Base-by-base conservation (phyloP, 345 rosid species). In the Salix dunnii region DNA sequence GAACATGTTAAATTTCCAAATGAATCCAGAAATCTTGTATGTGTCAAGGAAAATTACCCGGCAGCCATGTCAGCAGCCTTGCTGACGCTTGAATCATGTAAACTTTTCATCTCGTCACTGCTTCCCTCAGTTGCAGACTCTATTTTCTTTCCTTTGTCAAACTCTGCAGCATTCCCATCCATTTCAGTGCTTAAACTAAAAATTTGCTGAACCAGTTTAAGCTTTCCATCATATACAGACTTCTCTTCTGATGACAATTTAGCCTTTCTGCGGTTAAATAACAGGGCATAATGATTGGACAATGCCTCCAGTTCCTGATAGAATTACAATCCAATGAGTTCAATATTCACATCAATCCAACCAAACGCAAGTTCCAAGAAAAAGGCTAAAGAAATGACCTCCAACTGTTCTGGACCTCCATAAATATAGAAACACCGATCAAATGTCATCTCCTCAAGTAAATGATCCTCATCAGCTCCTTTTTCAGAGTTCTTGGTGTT, bases 1-100 rank as follows among this genome's bases (percentile, higher is more conserved):
- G 49, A 3, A 14, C 49, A 46, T 14, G 17, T 46, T 12, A 46
- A 46, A 46, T 46, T 46, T 46, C 49, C 16, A 46, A 20, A 7
- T 35, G 46, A 17, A 38, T 8, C 9, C 25, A 31, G 28, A 67
- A 36, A 36, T 6, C 23, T 6, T 5, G 18, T 31, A 27, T 25
- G 36, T 6, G 23, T 23, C 35, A 35, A 70, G 79, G 20, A 13
- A 51, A 64, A 76, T 89, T 90, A 96, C 98, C 99, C 97, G 48
- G 92, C 88, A 80, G 98, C 99, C 98, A 93, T 90, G 84, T 93
- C 94, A 85, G 98, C 98, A 86, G 99, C 97, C 87, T 92, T 88
- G 85, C 87, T 86, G 85, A 93, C 87, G 79, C 99, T 94, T 2
- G 93, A 81, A 82, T 93, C 91, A 74, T 90, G 90, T 51, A 92